Evolutionary conservation across 2,329 filamentous ascomycete species (phyloP), one percentile per base, ranked within the genome.

Genomic region (Aspergillus aculeatinus): DNA sequence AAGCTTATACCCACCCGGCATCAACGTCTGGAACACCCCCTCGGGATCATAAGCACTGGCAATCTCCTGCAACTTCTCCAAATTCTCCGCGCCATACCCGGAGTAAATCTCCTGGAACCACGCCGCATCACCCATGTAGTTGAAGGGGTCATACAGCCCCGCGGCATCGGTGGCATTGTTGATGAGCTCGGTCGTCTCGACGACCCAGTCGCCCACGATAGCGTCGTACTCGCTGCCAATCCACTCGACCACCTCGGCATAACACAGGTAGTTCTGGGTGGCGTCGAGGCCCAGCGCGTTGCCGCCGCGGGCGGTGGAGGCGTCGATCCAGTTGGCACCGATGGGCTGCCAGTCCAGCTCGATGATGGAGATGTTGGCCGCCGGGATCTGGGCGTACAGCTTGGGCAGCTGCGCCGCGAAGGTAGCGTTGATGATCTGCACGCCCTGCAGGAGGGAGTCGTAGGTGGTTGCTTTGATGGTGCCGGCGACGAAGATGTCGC

Each of bases 1-100:
- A 6, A 77, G 67, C 70, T 77, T 79, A 58, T 77, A 78, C 10
- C 76, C 76, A 23, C 75, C 74, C 2, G 71, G 74, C 64, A 75
- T 71, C 42, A 72, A 58, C 12, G 59, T 70, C 68, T 79, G 76
- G 55, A 77, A 79, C 6, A 78, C 67, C 5, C 69, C 69, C 1
- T 66, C 31, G 2, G 73, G 75, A 60, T 79, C 77, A 61, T 76
- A 78, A 62, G 73, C 74, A 54, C 67, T 51, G 12, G 75, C 72
- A 47, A 74, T 69, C 4, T 57, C 59, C 23, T 67, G 63, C 53
- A 79, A 59, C 35, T 65, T 67, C 35, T 62, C 60, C 27, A 74
- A 59, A 57, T 77, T 76, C 16, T 63, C 67, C 7, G 54, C 60
- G 5, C 77, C 77, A 59, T 79, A 79, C 9, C 70, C 72, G 1